A percentile compares a stretch with the other conserved stretches of the same genome.
phyloP scores from a whole-genome alignment of 768 basidiomycete genomes.

The Ephemerocybe angulata region DNA sequence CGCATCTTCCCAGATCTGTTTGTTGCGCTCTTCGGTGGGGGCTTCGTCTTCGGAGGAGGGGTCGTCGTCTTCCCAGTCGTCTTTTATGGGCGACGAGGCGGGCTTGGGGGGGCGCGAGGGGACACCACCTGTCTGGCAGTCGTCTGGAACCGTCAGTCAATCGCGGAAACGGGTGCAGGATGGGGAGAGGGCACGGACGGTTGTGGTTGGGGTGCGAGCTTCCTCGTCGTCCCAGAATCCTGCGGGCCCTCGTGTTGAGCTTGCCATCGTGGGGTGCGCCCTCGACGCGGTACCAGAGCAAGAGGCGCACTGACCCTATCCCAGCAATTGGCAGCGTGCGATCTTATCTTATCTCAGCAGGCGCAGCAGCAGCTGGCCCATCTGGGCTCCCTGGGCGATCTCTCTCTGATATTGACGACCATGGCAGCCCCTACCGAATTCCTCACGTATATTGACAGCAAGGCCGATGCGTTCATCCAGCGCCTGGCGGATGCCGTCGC shows the following conservation, averaged over 20 bases:
- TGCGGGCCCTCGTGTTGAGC: too few relatives aligned
- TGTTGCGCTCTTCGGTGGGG: constrained; percentile 37
- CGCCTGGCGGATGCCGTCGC: constrained; percentile 78
- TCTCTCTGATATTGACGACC: constrained; percentile 7
- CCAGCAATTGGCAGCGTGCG: not conserved
- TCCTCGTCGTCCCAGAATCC: constrained; percentile 1
- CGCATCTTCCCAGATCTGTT: constrained; percentile 69
- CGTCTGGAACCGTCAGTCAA: constrained; percentile 1
- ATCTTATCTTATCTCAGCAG: constrained; percentile 9
- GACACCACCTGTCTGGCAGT: not conserved
- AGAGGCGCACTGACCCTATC: too few relatives aligned
- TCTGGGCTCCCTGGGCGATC: not conserved
- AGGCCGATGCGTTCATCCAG: constrained; percentile 71
- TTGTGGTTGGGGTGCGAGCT: not conserved
- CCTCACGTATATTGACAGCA: constrained; percentile 56
- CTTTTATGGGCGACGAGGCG: constrained; percentile 17
- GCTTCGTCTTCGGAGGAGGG: constrained; percentile 14
- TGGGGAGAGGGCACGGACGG: constrained; percentile 1
- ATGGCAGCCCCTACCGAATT: constrained; percentile 53
- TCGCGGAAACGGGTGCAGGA: too few relatives aligned
- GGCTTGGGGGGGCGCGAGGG: too few relatives aligned
- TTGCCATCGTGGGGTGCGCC: too few relatives aligned
- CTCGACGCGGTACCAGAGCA: too few relatives aligned
- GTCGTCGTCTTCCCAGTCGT: constrained; percentile 31
- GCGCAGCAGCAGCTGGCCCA: not conserved